Percentiles rank a stretch among this genome's conserved stretches.
phyloP scores from a whole-genome alignment of 352 stramenopile species.

The Blastocystis hominis region DNA sequence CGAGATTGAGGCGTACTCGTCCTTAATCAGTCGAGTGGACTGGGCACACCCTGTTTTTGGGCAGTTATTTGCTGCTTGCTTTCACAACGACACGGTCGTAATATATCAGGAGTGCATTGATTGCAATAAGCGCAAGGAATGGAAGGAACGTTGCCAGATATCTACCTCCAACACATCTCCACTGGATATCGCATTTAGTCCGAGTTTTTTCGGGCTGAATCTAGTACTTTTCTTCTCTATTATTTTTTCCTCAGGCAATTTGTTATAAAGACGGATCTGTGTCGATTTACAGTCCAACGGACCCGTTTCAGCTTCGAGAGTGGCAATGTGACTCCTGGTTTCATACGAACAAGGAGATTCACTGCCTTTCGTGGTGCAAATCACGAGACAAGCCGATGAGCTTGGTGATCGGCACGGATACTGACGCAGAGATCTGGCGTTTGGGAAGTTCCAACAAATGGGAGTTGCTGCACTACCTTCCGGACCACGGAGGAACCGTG shows the following conservation, averaged over 20 bases:
- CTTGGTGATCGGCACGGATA: background rate
- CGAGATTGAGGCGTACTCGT: conserved; percentile 35
- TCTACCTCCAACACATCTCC: background rate
- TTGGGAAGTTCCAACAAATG: background rate
- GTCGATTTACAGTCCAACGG: conserved; percentile 2
- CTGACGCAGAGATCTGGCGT: conserved; percentile 18
- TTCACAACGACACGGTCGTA: background rate
- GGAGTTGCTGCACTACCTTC: background rate
- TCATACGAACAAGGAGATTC: background rate
- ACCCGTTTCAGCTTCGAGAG: background rate
- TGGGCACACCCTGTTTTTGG: conserved; percentile 45
- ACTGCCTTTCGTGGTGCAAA: conserved; percentile 36
- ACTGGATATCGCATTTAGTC: conserved; percentile 53
- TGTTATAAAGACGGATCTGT: conserved; percentile 30
- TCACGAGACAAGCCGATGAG: background rate
- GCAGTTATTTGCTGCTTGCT: conserved; percentile 3
- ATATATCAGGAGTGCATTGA: conserved; percentile 19
- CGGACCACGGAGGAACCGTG: background rate
- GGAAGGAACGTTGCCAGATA: background rate
- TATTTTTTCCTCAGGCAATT: background rate
- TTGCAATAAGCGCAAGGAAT: background rate
- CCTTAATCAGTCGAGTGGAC: conserved; percentile 27
- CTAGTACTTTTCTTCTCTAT: background rate
- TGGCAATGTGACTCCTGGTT: background rate
- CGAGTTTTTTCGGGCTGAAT: background rate